Evolutionary conservation across 345 rosid species (phyloP).

Genomic region (Cochlearia excelsa): DNA sequence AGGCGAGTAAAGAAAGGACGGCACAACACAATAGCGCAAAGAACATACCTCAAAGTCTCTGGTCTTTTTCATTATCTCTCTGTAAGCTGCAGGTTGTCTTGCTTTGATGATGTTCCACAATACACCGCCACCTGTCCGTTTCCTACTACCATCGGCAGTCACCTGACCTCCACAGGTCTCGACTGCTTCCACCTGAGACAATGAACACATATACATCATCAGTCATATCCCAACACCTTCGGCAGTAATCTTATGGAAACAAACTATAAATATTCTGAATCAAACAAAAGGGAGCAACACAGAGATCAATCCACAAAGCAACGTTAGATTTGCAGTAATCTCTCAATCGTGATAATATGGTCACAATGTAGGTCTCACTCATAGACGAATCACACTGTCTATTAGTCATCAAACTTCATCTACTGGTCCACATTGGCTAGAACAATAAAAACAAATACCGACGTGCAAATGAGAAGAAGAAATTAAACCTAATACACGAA

Average conservation of each 20-base stretch:
- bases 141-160: slow-evolving; percentile 82
- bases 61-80: slow-evolving; percentile 79
- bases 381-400: not conserved
- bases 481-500: slow-evolving; percentile 36
- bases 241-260: slow-evolving; percentile 4
- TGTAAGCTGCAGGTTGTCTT: slow-evolving; percentile 64
- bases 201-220: slow-evolving; percentile 18
- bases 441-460: slow-evolving; percentile 21
- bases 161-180: slow-evolving; percentile 93
- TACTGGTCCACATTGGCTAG: slow-evolving; percentile 14
- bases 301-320: slow-evolving; percentile 6
- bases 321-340: not conserved
- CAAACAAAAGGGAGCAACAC: not conserved
- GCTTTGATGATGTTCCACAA: slow-evolving; percentile 83
- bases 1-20: slow-evolving; percentile 4
- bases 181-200: slow-evolving; percentile 69
- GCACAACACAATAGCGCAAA: slow-evolving; percentile 3
- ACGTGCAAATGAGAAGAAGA: slow-evolving; percentile 40
- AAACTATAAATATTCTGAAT: not conserved
- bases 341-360: not conserved
- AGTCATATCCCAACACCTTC: slow-evolving; percentile 12
- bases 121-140: slow-evolving; percentile 80
- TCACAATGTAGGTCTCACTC: slow-evolving; percentile 20
- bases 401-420: not conserved
- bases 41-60: slow-evolving; percentile 84